Base-by-base conservation (phyloP, 441 rosid genomes). In the Erodium moschatum region DNA sequence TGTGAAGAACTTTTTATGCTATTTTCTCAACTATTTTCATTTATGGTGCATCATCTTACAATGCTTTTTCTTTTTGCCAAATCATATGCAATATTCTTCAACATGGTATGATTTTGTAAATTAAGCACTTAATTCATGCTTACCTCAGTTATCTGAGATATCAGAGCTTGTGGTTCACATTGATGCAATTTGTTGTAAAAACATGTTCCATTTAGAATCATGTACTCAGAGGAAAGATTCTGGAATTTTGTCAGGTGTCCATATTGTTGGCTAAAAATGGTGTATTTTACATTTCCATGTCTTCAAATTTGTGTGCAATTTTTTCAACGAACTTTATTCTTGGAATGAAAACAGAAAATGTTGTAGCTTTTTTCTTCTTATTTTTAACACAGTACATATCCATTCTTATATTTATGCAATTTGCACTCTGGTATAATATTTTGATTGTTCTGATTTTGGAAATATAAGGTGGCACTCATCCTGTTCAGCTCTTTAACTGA, bases 401-500 rank as follows among this genome's bases (percentile, higher is more conserved):
- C 29, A 60, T 24, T 60, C 18, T 13, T 16, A 48, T n/a, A n/a
- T 48, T 2, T 3, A 48, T 48, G 5, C 54, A 48, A 11, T 48
- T 48, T 48, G 54, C 13, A 48, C 13, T 9, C 8, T 40, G 46
- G 54, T 13, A 13, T 48, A n/a, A 48, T 12, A 3, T 60, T 21
- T 60, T 58, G 10, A 5, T 24, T 60, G n/a, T 60, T 60, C 33
- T 60, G 31, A 44, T 56, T 66, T 72, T 81, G 69, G 77, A 65
- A 74, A 75, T 73, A 50, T 68, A 73, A 92, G 98, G 99, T 92
- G 68, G 96, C 96, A 31, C 81, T 95, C 82, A 90, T 95, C 77
- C 97, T 95, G 72, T 95, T 95, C 84, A 95, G 99, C 81, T 95
- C 98, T 61, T 81, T 95, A 82, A 90, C 97, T 10, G 99, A 95